Evolutionary conservation across 345 rosid genomes (phyloP).

Genomic region (Odontarrhena argentea): DNA sequence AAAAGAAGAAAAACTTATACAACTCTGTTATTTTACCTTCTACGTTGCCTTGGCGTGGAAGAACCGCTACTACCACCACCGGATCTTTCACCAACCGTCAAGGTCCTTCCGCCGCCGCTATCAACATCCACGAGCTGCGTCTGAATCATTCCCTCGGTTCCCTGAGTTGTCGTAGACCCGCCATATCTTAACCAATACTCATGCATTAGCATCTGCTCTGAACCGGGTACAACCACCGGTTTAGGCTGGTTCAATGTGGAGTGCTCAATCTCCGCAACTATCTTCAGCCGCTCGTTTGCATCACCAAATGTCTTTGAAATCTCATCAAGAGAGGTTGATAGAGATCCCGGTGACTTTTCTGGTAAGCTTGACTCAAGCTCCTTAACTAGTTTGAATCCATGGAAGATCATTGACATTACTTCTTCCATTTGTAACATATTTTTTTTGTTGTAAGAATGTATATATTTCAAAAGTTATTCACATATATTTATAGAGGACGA

Average conservation of each 20-base stretch:
- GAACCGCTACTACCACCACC: conserved; percentile 32
- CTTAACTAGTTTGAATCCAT: conserved; percentile 52
- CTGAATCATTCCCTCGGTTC: conserved; percentile 20
- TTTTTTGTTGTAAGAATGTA: not conserved
- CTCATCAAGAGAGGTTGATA: conserved; percentile 49
- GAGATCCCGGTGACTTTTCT: conserved; percentile 38
- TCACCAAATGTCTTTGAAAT: conserved; percentile 41
- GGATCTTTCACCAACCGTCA: conserved; percentile 22
- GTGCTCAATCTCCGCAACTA: conserved; percentile 11
- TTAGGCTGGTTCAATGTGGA: conserved; percentile 12
- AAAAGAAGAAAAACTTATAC: not conserved
- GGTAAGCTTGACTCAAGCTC: conserved; percentile 56
- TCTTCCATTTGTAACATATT: conserved; percentile 43
- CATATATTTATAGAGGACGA: conserved; percentile 30
- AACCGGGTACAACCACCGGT: conserved; percentile 15
- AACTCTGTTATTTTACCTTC: conserved; percentile 39
- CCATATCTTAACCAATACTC: conserved; percentile 45
- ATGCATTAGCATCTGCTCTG: conserved; percentile 40
- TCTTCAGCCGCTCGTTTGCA: conserved; percentile 45
- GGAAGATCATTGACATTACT: conserved; percentile 45
- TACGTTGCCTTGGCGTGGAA: conserved; percentile 47
- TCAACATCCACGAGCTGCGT: conserved; percentile 26
- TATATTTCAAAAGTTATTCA: not conserved
- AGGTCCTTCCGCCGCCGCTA: conserved; percentile 22
- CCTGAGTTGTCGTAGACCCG: conserved; percentile 25